phyloP scores from a whole-genome alignment of 305 asterid genomes.

The Solanum hybrid region DNA sequence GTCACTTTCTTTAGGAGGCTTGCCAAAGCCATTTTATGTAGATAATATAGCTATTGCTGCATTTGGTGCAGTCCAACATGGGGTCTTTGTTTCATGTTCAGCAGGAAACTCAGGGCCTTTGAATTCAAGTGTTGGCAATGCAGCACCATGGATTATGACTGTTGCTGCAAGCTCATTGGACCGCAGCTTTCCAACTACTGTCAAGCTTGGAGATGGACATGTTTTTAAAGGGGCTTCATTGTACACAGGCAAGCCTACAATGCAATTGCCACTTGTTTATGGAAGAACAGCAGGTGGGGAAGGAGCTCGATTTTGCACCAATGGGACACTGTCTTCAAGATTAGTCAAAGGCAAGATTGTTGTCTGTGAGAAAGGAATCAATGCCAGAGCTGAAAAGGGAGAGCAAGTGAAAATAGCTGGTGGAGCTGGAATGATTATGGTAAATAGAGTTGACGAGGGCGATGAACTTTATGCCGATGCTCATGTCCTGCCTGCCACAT shows the following conservation, averaged over 20 bases:
- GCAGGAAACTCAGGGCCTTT: constrained; percentile 69
- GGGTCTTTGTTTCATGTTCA: constrained; percentile 45
- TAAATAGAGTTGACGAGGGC: constrained; percentile 33
- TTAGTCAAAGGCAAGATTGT: constrained; percentile 54
- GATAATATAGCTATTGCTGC: constrained; percentile 58
- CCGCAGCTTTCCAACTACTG: constrained; percentile 33
- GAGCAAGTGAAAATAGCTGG: constrained; percentile 49
- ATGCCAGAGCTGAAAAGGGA: constrained; percentile 45
- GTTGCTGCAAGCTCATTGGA: constrained; percentile 65
- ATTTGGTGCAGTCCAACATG: constrained; percentile 46
- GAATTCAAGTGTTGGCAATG: constrained; percentile 30
- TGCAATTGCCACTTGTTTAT: constrained; percentile 28
- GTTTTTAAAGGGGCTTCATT: constrained; percentile 44
- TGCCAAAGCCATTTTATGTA: constrained; percentile 25
- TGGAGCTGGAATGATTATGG: constrained; percentile 57
- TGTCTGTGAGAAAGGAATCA: constrained; percentile 50
- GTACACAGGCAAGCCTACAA: constrained; percentile 35
- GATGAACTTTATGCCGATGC: constrained; percentile 56
- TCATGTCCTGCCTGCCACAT: constrained; percentile 44
- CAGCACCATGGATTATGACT: constrained; percentile 72
- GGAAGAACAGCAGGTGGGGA: constrained; percentile 30
- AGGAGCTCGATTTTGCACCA: constrained; percentile 35
- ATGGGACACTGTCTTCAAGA: constrained; percentile 29
- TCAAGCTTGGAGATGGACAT: constrained; percentile 38
- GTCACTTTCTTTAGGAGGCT: constrained; percentile 62